Evolutionary conservation across 345 rosid species (phyloP).

Genomic region (Bruguiera sexangula): DNA sequence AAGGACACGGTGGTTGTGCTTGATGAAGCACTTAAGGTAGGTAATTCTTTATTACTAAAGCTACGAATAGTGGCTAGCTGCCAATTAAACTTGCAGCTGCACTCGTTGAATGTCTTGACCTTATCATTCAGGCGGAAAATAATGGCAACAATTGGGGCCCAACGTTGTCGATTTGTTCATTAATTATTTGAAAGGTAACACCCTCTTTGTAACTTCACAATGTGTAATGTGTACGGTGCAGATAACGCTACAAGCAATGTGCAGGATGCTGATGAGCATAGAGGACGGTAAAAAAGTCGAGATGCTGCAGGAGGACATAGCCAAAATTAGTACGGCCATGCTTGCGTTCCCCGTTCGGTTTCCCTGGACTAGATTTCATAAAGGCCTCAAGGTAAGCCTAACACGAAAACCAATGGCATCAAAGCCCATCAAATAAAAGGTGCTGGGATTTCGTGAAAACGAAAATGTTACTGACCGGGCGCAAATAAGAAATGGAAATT

Average conservation of each 20-base stretch:
- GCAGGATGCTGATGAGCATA: constrained; percentile 59
- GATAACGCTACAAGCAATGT: constrained; percentile 76
- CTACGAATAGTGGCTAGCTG: too few relatives aligned
- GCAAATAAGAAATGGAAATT: too few relatives aligned
- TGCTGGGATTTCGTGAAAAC: neutral
- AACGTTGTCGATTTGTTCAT: neutral
- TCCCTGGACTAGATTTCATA: constrained; percentile 66
- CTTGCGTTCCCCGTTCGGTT: constrained; percentile 69
- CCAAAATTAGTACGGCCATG: constrained; percentile 67
- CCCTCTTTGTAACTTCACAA: too few relatives aligned
- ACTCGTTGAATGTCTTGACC: too few relatives aligned
- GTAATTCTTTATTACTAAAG: neutral
- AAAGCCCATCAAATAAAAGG: neutral
- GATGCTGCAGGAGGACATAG: constrained; percentile 47
- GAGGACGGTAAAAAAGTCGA: constrained; percentile 43
- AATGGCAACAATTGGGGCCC: too few relatives aligned
- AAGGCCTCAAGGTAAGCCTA: constrained; percentile 56
- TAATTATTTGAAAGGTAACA: neutral
- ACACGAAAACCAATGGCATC: too few relatives aligned
- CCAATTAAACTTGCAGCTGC: too few relatives aligned
- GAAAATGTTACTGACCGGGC: too few relatives aligned
- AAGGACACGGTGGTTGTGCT: constrained; percentile 50
- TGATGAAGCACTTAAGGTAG: constrained; percentile 54
- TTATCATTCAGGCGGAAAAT: too few relatives aligned
- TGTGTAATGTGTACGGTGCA: constrained; percentile 22